Evolutionary conservation across 2,329 filamentous ascomycete species (phyloP).

Genomic region (Drechslerella dactyloides): DNA sequence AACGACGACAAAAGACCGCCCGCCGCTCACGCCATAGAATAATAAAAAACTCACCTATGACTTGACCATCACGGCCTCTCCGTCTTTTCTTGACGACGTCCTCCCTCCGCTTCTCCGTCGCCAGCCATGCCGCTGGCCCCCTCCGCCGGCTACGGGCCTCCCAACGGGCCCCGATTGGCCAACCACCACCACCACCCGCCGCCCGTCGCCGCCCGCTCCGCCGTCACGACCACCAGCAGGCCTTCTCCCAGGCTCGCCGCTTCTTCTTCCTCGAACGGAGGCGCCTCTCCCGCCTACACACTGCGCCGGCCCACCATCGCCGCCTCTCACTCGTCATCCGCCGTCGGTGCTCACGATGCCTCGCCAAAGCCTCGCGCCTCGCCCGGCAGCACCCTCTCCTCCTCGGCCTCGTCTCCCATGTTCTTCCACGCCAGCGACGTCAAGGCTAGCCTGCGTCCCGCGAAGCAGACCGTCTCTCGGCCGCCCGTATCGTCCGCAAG

Average conservation of each 20-base stretch:
- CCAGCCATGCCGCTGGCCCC: conserved; percentile 41
- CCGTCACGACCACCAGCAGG: conserved; percentile 17
- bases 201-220: conserved; percentile 17
- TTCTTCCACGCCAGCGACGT: conserved; percentile 93
- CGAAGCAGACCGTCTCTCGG: conserved; percentile 60
- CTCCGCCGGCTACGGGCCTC: conserved; percentile 20
- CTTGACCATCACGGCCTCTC: conserved; percentile 9
- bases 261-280: conserved; percentile 15
- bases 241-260: conserved; percentile 33
- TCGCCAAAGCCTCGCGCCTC: conserved; percentile 57
- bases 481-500: conserved; percentile 61
- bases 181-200: conserved; percentile 18
- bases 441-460: conserved; percentile 59
- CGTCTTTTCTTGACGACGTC: background rate
- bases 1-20: too few relatives aligned
- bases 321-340: too few relatives aligned
- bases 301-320: conserved; percentile 15
- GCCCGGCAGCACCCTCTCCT: conserved; percentile 53
- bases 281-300: conserved; percentile 17
- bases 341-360: conserved; percentile 35
- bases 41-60: too few relatives aligned
- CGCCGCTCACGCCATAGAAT: too few relatives aligned
- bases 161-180: conserved; percentile 42
- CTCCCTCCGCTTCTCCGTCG: background rate
- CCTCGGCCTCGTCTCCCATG: conserved; percentile 65